phyloP scores from a whole-genome alignment of 2,329 filamentous ascomycete genomes.

The Neofusicoccum umdonicola region DNA sequence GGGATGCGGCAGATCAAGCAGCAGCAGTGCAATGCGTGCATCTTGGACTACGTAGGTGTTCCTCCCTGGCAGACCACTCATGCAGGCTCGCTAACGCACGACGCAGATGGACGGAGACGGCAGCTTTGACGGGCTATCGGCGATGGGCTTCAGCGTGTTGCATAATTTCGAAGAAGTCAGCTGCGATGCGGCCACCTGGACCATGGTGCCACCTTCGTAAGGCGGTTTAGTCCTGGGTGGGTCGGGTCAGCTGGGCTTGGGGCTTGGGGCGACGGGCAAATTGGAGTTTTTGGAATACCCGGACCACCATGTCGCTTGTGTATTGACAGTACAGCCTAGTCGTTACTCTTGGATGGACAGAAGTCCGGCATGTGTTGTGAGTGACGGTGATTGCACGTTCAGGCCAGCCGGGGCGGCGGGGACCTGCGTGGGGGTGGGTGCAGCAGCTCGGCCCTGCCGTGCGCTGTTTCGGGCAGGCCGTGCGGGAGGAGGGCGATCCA shows the following conservation, averaged over 20 bases:
- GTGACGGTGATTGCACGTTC: neutral
- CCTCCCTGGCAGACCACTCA: conserved; percentile 22
- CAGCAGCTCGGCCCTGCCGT: neutral
- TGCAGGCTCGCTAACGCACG: conserved; percentile 25
- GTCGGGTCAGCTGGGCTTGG: neutral
- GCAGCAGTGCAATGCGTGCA: conserved; percentile 68
- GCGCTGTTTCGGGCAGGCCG: neutral
- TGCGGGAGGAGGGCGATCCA: neutral
- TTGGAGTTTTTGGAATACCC: conserved; percentile 22
- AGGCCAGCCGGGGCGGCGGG: neutral
- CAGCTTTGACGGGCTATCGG: conserved; percentile 68
- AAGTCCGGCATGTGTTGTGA: neutral
- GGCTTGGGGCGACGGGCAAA: neutral
- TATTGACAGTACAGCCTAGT: neutral
- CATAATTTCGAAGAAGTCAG: conserved; percentile 82
- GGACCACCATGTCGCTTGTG: conserved; percentile 7
- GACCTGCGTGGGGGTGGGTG: neutral
- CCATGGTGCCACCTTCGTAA: conserved; percentile 49
- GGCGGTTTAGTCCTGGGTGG: neutral
- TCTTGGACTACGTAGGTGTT: conserved; percentile 74
- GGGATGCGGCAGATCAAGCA: conserved; percentile 79
- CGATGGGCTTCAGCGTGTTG: conserved; percentile 76
- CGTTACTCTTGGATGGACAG: neutral
- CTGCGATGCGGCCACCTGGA: conserved; percentile 63
- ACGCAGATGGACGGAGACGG: conserved; percentile 67